These are phyloP conservation scores for Chlorella sp. DNA, from an alignment of 139 green algal species.

Conservation along the genomic window DNA sequence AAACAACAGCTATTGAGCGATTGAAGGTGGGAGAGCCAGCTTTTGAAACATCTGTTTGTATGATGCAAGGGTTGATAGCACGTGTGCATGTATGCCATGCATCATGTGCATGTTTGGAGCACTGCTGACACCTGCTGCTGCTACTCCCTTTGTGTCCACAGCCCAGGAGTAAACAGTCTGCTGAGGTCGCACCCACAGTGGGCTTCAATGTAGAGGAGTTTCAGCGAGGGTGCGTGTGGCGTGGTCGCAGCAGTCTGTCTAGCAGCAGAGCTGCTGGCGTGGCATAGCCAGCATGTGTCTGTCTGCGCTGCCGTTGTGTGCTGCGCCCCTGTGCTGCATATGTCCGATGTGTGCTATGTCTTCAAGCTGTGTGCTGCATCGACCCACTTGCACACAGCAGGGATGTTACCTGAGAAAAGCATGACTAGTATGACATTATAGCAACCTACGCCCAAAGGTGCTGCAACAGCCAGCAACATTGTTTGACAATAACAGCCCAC, in stretches of 20 bases:
- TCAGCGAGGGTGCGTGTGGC: conserved; percentile 38
- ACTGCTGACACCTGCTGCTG: background rate
- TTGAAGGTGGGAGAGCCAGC: conserved; percentile 44
- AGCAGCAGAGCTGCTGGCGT: background rate
- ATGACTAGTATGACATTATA: too few relatives aligned
- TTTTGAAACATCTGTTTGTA: background rate
- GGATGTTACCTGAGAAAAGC: too few relatives aligned
- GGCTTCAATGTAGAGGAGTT: conserved; percentile 68
- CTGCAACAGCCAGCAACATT: too few relatives aligned
- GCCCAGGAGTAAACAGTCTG: conserved; percentile 35
- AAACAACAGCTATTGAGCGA: conserved; percentile 67
- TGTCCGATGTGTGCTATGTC: too few relatives aligned
- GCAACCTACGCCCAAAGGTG: too few relatives aligned
- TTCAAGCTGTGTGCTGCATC: too few relatives aligned
- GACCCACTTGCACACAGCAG: too few relatives aligned
- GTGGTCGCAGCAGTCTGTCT: background rate
- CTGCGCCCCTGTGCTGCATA: too few relatives aligned
- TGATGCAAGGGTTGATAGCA: background rate
- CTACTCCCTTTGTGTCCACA: conserved; percentile 8
- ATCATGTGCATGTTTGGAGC: background rate
- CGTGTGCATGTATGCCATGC: background rate
- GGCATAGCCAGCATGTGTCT: background rate
- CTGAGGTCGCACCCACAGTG: conserved; percentile 60
- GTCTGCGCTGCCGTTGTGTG: too few relatives aligned
- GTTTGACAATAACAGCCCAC: too few relatives aligned